These are phyloP conservation scores for Mycocentrospora acerina DNA, from an alignment of 2,329 filamentous ascomycete genomes.

Conservation along the genomic window DNA sequence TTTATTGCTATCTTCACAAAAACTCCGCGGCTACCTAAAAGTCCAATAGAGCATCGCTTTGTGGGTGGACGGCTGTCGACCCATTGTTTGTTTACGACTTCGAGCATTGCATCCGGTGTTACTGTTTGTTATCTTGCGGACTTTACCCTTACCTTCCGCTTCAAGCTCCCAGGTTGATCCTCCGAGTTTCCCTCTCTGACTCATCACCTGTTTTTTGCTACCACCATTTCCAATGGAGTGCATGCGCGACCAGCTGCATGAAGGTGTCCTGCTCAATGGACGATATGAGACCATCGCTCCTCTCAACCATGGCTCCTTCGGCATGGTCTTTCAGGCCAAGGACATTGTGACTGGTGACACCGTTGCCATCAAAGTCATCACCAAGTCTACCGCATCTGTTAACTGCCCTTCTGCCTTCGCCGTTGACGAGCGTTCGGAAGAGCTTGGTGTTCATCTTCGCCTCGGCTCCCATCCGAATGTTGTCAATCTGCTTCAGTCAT, in stretches of 20 bases:
- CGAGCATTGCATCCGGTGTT: slow-evolving; percentile 22
- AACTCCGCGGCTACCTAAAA: slow-evolving; percentile 36
- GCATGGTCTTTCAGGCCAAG: slow-evolving; percentile 93
- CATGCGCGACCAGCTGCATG: slow-evolving; percentile 77
- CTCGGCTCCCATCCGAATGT: slow-evolving; percentile 85
- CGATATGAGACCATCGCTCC: slow-evolving; percentile 90
- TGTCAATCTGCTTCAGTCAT: slow-evolving; percentile 87
- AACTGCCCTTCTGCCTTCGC: slow-evolving; percentile 65
- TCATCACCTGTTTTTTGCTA: slow-evolving; percentile 18
- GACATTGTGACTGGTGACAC: slow-evolving; percentile 74
- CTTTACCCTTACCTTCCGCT: slow-evolving; percentile 24
- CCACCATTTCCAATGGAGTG: slow-evolving; percentile 67
- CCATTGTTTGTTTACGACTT: slow-evolving; percentile 39
- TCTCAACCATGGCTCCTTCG: slow-evolving; percentile 97
- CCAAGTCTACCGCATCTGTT: slow-evolving; percentile 69
- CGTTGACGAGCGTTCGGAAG: slow-evolving; percentile 80
- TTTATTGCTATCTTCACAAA: slow-evolving; percentile 39
- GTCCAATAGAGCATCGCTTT: slow-evolving; percentile 42
- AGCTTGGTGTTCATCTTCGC: slow-evolving; percentile 75
- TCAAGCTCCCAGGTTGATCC: slow-evolving; percentile 34
- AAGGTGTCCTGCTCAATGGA: slow-evolving; percentile 79
- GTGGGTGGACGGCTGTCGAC: slow-evolving; percentile 34
- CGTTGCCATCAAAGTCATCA: slow-evolving; percentile 95
- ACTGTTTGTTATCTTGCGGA: slow-evolving; percentile 22
- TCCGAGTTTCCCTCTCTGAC: slow-evolving; percentile 40